These are phyloP conservation scores for Meira miltonrushii DNA, from an alignment of 1,284 basidiomycete genomes.

Conservation along the genomic window DNA sequence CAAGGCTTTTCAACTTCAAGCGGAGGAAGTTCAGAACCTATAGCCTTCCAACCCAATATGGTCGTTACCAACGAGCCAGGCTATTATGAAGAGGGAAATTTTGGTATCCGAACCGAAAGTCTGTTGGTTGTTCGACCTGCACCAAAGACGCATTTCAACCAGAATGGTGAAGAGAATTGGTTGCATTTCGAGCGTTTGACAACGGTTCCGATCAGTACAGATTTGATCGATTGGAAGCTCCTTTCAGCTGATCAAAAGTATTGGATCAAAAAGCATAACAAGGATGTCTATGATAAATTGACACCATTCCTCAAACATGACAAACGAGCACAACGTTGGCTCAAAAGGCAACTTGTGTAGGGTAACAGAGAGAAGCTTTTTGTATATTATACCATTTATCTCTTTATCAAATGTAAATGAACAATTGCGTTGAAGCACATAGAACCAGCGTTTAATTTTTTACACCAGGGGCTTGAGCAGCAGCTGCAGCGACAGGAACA, in stretches of 20 bases:
- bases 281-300: constrained; percentile 28
- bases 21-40: constrained; percentile 13
- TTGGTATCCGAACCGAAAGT: constrained; percentile 47
- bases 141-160: constrained; percentile 36
- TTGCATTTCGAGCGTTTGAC: constrained; percentile 53
- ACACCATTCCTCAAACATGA: constrained; percentile 44
- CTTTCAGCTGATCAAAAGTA: constrained; percentile 37
- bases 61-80: constrained; percentile 46
- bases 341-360: constrained; percentile 25
- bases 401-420: neutral
- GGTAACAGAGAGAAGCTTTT: neutral
- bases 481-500: neutral
- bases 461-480: neutral
- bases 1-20: constrained; percentile 39
- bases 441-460: neutral
- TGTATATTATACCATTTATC: neutral
- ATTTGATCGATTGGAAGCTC: constrained; percentile 44
- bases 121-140: constrained; percentile 30
- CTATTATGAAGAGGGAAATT: constrained; percentile 44
- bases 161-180: constrained; percentile 30
- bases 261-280: constrained; percentile 53
- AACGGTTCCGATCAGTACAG: constrained; percentile 44
- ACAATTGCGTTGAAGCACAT: neutral
- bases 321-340: constrained; percentile 33
- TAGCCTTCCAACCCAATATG: constrained; percentile 21